phyloP scores from a whole-genome alignment of 139 green algal species.

The Astrephomene gubernaculifera region DNA sequence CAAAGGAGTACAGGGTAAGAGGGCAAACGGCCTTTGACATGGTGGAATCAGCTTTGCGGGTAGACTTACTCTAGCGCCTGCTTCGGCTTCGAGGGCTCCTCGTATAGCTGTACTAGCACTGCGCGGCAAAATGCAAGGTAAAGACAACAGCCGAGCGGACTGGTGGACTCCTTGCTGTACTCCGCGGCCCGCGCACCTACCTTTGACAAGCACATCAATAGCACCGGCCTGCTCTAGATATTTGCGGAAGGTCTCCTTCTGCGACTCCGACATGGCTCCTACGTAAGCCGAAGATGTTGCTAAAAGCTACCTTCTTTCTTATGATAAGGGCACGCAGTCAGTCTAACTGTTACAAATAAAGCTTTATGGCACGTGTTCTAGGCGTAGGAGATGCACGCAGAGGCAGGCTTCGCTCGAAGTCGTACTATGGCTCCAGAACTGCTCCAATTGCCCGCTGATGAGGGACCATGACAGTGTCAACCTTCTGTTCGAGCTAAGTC shows the following conservation, averaged over 20 bases:
- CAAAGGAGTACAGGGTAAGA: not conserved
- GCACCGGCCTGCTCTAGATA: constrained; percentile 82
- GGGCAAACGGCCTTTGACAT: not conserved
- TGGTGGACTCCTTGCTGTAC: not conserved
- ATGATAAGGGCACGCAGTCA: too few relatives aligned
- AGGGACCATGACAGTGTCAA: too few relatives aligned
- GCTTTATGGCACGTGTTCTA: too few relatives aligned
- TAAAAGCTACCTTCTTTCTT: too few relatives aligned
- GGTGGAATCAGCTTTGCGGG: not conserved
- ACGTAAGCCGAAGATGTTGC: not conserved
- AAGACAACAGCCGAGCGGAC: not conserved
- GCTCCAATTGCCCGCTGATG: too few relatives aligned
- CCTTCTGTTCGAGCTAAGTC: too few relatives aligned
- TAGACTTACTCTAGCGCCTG: constrained; percentile 72
- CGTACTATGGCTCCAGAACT: too few relatives aligned
- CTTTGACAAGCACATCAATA: constrained; percentile 82
- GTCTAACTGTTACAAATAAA: too few relatives aligned
- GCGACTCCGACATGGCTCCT: constrained; percentile 46
- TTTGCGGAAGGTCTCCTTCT: constrained; percentile 83
- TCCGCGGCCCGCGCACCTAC: constrained; percentile 40
- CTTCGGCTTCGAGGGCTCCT: constrained; percentile 81
- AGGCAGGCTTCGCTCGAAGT: too few relatives aligned
- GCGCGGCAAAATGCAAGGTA: constrained; percentile 15
- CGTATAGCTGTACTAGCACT: constrained; percentile 82
- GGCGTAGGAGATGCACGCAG: too few relatives aligned